Evolutionary conservation across 768 basidiomycete genomes (phyloP), one percentile per base, ranked within the genome.

Genomic region (Mycena amicta): DNA sequence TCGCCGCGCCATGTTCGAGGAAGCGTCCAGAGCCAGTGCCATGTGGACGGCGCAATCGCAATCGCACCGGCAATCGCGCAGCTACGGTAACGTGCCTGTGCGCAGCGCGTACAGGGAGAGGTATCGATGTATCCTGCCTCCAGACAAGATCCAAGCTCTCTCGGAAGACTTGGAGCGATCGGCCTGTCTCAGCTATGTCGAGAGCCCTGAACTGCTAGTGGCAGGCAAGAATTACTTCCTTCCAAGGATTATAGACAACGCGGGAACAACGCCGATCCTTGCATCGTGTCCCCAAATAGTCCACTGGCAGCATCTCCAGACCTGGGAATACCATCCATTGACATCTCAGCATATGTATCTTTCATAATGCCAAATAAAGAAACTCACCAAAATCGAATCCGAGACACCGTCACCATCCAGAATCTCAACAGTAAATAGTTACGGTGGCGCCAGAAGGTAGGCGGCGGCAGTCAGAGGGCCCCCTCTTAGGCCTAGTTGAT

Each of bases 301-400:
- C 57, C n/a, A n/a, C n/a, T n/a, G n/a, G n/a, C 57, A 58, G 43
- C 43, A 52, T 28, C 57, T 45, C 57, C 57, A 58, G 29, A 53
- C 47, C 57, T 58, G 23, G 3, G n/a, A 20, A n/a, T n/a, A n/a
- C n/a, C n/a, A 30, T 16, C 25, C 15, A 16, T 6, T 4, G 5
- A 5, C 15, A 30, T 12, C 18, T 6, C 4, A 12, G 28, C n/a
- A n/a, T n/a, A n/a, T n/a, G n/a, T n/a, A n/a, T n/a, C n/a, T n/a
- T 6, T 15, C 11, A 52, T 11, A 22, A 52, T n/a, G n/a, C n/a
- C n/a, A 22, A 5, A n/a, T 20, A 15, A 45, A 23, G 6, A 12
- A 30, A 16, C 51, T 31, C 22, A 37, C 51, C 51, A 52, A 27
- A 22, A 52, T 31, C 6, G 27, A 52, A 25, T 52, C 51, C 4